Conservation (phyloP, 805 yeast genomes). For the Dipodascus albidus region DNA sequence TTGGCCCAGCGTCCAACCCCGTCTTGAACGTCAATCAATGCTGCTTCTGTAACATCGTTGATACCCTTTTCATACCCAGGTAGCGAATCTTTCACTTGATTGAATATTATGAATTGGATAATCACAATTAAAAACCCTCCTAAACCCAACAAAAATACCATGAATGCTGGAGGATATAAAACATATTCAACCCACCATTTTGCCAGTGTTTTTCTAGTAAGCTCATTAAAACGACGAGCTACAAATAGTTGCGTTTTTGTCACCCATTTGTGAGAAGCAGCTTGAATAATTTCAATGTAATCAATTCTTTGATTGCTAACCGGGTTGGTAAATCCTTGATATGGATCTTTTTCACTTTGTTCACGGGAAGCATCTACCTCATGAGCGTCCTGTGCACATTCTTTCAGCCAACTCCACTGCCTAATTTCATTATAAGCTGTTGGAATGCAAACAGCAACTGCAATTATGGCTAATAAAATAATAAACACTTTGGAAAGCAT, state of each 20-base stretch:
- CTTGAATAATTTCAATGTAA: constrained; percentile 14
- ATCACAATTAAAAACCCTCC: constrained; percentile 44
- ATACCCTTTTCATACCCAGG: constrained; percentile 9
- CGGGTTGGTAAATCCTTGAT: background rate
- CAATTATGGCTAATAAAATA: constrained; percentile 28
- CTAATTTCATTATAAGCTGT: constrained; percentile 34
- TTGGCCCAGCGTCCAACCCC: constrained; percentile 35
- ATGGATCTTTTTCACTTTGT: background rate
- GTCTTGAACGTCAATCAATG: constrained; percentile 10
- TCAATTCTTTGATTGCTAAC: constrained; percentile 9
- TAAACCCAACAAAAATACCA: constrained; percentile 41
- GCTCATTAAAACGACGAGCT: constrained; percentile 7
- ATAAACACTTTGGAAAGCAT: constrained; percentile 30
- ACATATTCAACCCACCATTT: constrained; percentile 41
- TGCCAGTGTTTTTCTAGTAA: constrained; percentile 9
- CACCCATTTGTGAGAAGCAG: constrained; percentile 8
- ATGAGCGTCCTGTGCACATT: constrained; percentile 23
- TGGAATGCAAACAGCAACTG: constrained; percentile 33
- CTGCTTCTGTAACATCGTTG: constrained; percentile 7
- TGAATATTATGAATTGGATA: constrained; percentile 42
- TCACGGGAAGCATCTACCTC: constrained; percentile 7
- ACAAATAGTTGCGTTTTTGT: constrained; percentile 11
- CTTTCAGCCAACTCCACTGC: constrained; percentile 37
- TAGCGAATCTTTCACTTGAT: constrained; percentile 17
- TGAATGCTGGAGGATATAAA: constrained; percentile 40